A percentile compares a stretch with the other conserved stretches of the same genome.
These are phyloP conservation scores for Paramecium sonneborni DNA, from an alignment of 73 alveolate species.

Conservation along the genomic window DNA sequence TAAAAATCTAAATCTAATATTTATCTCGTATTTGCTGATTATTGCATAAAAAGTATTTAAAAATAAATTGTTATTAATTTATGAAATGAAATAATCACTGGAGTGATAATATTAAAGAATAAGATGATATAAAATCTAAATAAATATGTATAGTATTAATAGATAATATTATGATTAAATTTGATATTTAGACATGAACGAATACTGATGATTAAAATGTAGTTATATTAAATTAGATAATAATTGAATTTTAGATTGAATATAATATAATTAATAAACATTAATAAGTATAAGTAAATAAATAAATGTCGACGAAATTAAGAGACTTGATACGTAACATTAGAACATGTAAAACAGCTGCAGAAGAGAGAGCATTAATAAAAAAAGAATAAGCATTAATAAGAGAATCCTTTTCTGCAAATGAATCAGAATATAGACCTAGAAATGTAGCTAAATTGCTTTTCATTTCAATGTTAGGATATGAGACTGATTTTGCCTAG, in stretches of 20 bases:
- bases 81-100: neutral
- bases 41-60: neutral
- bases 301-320: neutral
- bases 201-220: neutral
- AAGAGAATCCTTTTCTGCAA: slow-evolving; percentile 97
- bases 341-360: slow-evolving; percentile 71
- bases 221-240: neutral
- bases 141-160: too few relatives aligned
- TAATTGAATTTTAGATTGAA: neutral
- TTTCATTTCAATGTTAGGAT: slow-evolving; percentile 93
- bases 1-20: neutral
- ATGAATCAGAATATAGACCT: slow-evolving; percentile 93
- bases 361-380: slow-evolving; percentile 93
- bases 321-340: slow-evolving; percentile 6
- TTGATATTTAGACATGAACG: too few relatives aligned
- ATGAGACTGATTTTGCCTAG: slow-evolving; percentile 78
- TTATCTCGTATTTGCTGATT: slow-evolving; percentile 8
- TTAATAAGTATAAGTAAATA: neutral
- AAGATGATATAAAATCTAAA: too few relatives aligned
- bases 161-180: too few relatives aligned
- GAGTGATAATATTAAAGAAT: neutral
- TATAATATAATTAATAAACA: neutral
- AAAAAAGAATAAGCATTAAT: slow-evolving; percentile 98
- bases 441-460: slow-evolving; percentile 97
- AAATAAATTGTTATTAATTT: neutral